A percentile compares a stretch with the other conserved stretches of the same genome.
Evolutionary conservation across 2,329 filamentous ascomycete species (phyloP).

Genomic region (Tricladium varicosporioides): DNA sequence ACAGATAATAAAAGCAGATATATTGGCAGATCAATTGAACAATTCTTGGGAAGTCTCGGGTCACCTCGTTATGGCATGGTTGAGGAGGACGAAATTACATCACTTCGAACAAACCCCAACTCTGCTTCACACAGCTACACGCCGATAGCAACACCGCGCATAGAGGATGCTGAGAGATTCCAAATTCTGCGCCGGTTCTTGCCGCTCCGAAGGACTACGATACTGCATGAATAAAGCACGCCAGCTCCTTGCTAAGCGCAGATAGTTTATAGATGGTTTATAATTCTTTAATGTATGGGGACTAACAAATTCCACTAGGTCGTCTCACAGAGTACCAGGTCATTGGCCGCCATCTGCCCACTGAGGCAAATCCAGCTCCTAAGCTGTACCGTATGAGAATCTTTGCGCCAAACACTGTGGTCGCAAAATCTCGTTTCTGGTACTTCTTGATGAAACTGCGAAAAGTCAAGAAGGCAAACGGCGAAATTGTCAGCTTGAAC

Average conservation of each 20-base stretch:
- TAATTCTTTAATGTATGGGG: not conserved
- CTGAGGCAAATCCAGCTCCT: constrained; percentile 93
- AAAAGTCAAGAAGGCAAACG: constrained; percentile 99
- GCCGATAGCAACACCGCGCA: no score
- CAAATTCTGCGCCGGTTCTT: no score
- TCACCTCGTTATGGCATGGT: no score
- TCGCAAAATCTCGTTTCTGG: constrained; percentile 99
- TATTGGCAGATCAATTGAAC: not conserved
- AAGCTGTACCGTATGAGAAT: constrained; percentile 99
- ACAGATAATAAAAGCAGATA: not conserved
- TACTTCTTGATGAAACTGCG: constrained; percentile 99
- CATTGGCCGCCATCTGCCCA: constrained; percentile 98
- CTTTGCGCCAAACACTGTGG: constrained; percentile 95
- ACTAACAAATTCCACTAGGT: constrained; percentile 56
- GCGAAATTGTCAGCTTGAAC: constrained; percentile 98
- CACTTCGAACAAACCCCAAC: not conserved
- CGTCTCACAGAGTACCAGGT: constrained; percentile 99
- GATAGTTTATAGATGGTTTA: no score
- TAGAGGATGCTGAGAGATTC: no score
- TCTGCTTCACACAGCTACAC: no score
- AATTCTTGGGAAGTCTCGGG: no score
- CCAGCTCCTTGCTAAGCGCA: no score
- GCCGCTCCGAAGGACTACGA: no score
- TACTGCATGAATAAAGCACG: no score
- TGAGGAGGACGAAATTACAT: not conserved